Evolutionary conservation across 1,139 yeast species (phyloP).

Genomic region (Diutina sp.): DNA sequence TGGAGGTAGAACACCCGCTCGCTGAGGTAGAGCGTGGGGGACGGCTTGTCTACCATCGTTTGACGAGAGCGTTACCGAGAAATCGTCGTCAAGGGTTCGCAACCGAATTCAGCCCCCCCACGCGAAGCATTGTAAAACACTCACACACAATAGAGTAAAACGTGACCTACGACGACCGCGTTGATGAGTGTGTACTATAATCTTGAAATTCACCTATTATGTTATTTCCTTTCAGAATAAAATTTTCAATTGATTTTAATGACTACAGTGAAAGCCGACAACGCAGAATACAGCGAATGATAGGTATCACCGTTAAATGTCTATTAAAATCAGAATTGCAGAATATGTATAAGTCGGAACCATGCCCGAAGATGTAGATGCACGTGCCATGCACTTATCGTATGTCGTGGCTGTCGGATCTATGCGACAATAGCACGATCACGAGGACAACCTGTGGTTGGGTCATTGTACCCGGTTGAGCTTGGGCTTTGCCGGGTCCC

Average conservation of each 20-base stretch:
- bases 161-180: too few species aligned
- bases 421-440: neutral
- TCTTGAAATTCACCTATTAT: too few species aligned
- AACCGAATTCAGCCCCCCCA: neutral
- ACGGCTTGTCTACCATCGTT: neutral
- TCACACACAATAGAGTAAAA: too few species aligned
- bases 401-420: neutral
- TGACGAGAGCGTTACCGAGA: neutral
- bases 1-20: constrained; percentile 9
- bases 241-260: too few species aligned
- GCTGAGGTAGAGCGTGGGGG: constrained; percentile 2
- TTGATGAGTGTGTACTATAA: too few species aligned
- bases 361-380: neutral
- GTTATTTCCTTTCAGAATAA: too few species aligned
- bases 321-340: too few species aligned
- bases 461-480: neutral
- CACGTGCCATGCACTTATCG: neutral
- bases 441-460: too few species aligned
- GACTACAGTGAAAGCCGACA: too few species aligned
- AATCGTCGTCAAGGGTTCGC: neutral
- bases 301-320: too few species aligned
- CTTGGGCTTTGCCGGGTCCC: constrained; percentile 79
- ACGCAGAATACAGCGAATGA: too few species aligned
- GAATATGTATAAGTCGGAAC: too few species aligned
- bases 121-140: neutral